Conservation (phyloP, 352 stramenopile species). For the Thraustotheca clavata region DNA sequence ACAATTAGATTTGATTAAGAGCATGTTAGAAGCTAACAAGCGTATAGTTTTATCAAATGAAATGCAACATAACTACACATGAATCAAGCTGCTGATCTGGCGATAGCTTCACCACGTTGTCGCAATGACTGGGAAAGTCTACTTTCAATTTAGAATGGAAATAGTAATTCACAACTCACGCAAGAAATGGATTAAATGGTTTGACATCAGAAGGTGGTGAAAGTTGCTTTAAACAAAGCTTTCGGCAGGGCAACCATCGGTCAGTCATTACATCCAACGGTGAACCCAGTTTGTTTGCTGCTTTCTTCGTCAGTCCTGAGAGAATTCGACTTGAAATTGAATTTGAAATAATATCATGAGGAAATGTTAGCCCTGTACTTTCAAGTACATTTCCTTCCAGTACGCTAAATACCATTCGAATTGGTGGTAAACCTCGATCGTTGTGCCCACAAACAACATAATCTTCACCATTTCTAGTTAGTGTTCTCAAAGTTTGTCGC, state of each 20-base stretch:
- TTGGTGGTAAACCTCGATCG: constrained; percentile 53
- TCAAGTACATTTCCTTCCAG: constrained; percentile 31
- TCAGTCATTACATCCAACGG: constrained; percentile 80
- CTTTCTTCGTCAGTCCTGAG: constrained; percentile 73
- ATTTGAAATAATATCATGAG: constrained; percentile 49
- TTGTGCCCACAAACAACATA: constrained; percentile 55
- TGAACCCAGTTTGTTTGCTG: constrained; percentile 68
- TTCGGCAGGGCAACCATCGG: constrained; percentile 49
- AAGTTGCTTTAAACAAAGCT: constrained; percentile 25
- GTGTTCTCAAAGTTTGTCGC: constrained; percentile 58
- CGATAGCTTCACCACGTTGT: too few relatives aligned
- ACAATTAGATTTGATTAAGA: too few relatives aligned
- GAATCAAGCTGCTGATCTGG: too few relatives aligned
- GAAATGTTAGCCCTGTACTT: constrained; percentile 37
- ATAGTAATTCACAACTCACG: constrained; percentile 31
- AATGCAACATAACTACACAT: too few relatives aligned
- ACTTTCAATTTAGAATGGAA: too few relatives aligned
- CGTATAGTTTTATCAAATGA: too few relatives aligned
- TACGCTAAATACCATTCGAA: constrained; percentile 55
- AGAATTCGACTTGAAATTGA: constrained; percentile 65
- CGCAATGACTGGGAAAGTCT: too few relatives aligned
- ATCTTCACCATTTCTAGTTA: constrained; percentile 63
- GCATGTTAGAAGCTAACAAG: too few relatives aligned
- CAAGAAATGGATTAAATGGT: constrained; percentile 66
- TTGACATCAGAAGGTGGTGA: constrained; percentile 24